A percentile compares a stretch with the other conserved stretches of the same genome.
phyloP scores from a whole-genome alignment of 2,329 filamentous ascomycete species.

The Colletotrichum lini region DNA sequence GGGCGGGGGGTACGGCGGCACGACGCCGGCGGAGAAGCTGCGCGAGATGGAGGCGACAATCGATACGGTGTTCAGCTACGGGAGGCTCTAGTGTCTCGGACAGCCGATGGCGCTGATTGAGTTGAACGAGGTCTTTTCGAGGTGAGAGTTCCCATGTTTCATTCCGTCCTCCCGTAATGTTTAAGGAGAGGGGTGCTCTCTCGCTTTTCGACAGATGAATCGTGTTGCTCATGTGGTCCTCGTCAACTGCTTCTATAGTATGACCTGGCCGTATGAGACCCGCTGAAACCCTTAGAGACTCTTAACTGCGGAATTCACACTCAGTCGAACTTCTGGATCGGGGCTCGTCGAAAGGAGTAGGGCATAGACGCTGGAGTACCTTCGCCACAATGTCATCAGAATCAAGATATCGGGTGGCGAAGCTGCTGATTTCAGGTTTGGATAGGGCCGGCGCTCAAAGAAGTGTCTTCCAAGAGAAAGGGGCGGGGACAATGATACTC shows the following conservation, averaged over 20 bases:
- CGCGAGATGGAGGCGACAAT: conserved; percentile 53
- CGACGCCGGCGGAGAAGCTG: conserved; percentile 46
- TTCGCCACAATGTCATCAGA: background rate
- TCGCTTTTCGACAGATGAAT: no score
- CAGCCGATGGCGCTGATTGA: conserved; percentile 56
- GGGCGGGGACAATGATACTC: background rate
- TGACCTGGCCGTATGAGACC: conserved; percentile 50
- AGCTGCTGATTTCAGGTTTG: background rate
- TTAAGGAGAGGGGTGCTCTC: background rate
- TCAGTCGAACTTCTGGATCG: conserved; percentile 50
- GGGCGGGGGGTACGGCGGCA: conserved; percentile 12
- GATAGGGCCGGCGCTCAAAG: background rate
- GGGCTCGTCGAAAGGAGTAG: conserved; percentile 8
- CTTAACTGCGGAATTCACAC: conserved; percentile 50
- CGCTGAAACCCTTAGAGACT: conserved; percentile 50
- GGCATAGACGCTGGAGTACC: no score
- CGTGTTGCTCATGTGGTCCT: conserved; percentile 4
- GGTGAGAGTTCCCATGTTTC: conserved; percentile 44
- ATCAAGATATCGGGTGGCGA: background rate
- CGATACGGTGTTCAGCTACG: conserved; percentile 57
- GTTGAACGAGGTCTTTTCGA: conserved; percentile 59
- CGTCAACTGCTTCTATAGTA: conserved; percentile 49
- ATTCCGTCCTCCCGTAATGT: background rate
- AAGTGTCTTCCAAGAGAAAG: no score
- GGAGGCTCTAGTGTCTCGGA: conserved; percentile 56